Percentiles rank a stretch among this genome's conserved stretches.
Conservation (phyloP, 352 stramenopile genomes). For the Thalassiosira delicatula region DNA sequence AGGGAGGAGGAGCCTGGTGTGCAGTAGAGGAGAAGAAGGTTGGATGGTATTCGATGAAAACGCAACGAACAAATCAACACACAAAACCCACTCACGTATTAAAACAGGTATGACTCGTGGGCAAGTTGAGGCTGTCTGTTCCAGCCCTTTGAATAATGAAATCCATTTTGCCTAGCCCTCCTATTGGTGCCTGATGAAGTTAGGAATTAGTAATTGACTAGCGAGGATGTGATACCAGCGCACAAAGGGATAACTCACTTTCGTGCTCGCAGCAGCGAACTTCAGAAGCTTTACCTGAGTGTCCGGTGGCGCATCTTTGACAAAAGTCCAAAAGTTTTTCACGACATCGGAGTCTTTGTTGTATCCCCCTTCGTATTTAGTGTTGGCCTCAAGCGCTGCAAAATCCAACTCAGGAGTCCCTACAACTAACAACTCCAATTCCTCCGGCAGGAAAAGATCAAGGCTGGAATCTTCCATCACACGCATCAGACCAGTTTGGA, state of each 20-base stretch:
- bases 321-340: constrained; percentile 85
- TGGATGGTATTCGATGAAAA: constrained; percentile 5
- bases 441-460: constrained; percentile 91
- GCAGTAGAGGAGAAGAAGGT: no score
- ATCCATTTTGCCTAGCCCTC: no score
- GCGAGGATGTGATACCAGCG: no score
- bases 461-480: constrained; percentile 90
- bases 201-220: no score
- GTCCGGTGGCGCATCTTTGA: constrained; percentile 71
- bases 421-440: constrained; percentile 94
- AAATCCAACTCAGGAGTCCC: constrained; percentile 87
- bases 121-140: constrained; percentile 84
- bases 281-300: constrained; percentile 85
- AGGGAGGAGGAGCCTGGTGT: constrained; percentile 81
- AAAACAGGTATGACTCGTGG: constrained; percentile 88
- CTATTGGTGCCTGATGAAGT: no score
- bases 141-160: no score
- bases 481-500: constrained; percentile 91
- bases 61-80: background rate
- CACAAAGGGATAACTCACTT: no score
- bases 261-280: constrained; percentile 85
- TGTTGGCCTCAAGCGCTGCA: constrained; percentile 76
- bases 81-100: constrained; percentile 77
- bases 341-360: constrained; percentile 71
- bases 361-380: constrained; percentile 87